phyloP scores from a whole-genome alignment of 495 filamentous ascomycete species.

The Aspergillus taichungensis region DNA sequence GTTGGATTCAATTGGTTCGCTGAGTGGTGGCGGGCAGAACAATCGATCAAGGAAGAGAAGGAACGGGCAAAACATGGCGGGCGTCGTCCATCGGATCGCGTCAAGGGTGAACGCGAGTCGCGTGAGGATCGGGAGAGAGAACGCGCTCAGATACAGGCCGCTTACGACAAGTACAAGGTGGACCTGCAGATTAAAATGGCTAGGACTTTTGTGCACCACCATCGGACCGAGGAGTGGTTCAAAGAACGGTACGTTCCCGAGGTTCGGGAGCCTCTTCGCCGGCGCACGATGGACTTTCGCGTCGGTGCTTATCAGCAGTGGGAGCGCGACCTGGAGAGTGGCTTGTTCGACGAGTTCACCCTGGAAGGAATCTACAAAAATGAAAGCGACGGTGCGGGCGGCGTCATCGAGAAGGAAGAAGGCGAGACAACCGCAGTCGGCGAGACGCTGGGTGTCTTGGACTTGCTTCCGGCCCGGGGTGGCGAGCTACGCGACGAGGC shows the following conservation, averaged over 20 bases:
- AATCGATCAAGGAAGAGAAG: slow-evolving; percentile 77
- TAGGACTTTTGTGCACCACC: slow-evolving; percentile 74
- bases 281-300: slow-evolving; percentile 65
- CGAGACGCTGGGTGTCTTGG: slow-evolving; percentile 85
- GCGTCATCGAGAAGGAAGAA: slow-evolving; percentile 87
- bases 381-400: slow-evolving; percentile 80
- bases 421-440: slow-evolving; percentile 82
- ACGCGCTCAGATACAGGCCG: slow-evolving; percentile 78
- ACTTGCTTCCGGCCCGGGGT: slow-evolving; percentile 70
- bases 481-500: slow-evolving; percentile 79
- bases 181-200: slow-evolving; percentile 90
- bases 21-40: slow-evolving; percentile 90
- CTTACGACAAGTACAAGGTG: slow-evolving; percentile 91
- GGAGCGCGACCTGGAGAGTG: slow-evolving; percentile 71
- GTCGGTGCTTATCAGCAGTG: slow-evolving; percentile 68
- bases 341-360: slow-evolving; percentile 87
- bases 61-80: slow-evolving; percentile 70
- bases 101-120: slow-evolving; percentile 66
- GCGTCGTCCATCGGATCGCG: slow-evolving; percentile 57
- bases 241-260: slow-evolving; percentile 88
- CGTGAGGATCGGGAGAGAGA: slow-evolving; percentile 85
- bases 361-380: slow-evolving; percentile 92
- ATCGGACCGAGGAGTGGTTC: slow-evolving; percentile 96
- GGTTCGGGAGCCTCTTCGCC: slow-evolving; percentile 57
- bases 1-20: slow-evolving; percentile 95